These are phyloP conservation scores for Porcisia deanei DNA, from an alignment of 208 protist species.

Conservation along the genomic window DNA sequence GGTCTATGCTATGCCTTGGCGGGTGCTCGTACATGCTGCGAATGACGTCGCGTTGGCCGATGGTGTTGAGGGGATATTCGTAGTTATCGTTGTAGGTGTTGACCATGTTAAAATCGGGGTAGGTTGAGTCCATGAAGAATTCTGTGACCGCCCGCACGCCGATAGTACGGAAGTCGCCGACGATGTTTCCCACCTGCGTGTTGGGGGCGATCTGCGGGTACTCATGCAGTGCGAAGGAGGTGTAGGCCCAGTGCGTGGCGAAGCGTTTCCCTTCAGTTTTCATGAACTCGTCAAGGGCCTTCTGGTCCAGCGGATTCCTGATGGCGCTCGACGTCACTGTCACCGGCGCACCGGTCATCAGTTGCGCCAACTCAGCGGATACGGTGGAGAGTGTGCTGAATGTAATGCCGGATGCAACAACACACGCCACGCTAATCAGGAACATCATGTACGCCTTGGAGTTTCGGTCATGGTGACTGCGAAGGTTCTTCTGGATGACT, in stretches of 20 bases:
- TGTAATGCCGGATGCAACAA: constrained; percentile 90
- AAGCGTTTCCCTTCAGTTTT: constrained; percentile 19
- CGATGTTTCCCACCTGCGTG: constrained; percentile 36
- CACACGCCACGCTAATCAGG: constrained; percentile 82
- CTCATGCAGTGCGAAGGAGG: constrained; percentile 46
- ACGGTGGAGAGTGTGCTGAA: constrained; percentile 55
- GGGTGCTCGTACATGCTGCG: constrained; percentile 59
- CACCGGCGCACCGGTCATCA: constrained; percentile 60
- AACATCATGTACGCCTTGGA: constrained; percentile 96
- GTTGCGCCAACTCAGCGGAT: constrained; percentile 44
- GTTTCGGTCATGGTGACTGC: constrained; percentile 86
- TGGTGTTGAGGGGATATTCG: constrained; percentile 30
- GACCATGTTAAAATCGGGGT: constrained; percentile 59
- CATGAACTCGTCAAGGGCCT: constrained; percentile 53
- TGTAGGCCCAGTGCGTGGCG: constrained; percentile 66
- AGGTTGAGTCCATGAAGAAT: constrained; percentile 61
- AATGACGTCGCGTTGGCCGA: constrained; percentile 56
- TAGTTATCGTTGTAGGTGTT: constrained; percentile 32
- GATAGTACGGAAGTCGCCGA: constrained; percentile 33
- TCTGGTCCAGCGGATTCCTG: constrained; percentile 44
- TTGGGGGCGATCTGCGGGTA: constrained; percentile 66
- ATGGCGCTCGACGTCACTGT: constrained; percentile 41
- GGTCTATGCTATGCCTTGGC: neutral
- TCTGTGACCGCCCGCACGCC: constrained; percentile 45
- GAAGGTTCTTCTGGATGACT: constrained; percentile 92